Conservation (phyloP, 2,329 filamentous ascomycete genomes). For the Torrubiella hemipterigena region DNA sequence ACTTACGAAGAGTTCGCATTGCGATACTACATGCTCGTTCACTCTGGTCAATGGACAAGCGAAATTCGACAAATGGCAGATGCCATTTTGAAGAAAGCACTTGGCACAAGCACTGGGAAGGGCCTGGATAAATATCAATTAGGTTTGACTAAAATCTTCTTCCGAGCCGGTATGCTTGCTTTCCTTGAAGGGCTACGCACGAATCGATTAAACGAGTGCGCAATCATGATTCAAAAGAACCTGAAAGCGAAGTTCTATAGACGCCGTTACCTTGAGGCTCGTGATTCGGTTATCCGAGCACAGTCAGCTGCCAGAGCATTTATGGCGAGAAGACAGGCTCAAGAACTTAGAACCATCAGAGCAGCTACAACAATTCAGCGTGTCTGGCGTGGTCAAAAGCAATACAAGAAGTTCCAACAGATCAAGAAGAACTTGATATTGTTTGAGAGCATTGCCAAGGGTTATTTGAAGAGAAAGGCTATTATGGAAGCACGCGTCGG, state of each 20-base stretch:
- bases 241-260: constrained; percentile 91
- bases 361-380: constrained; percentile 91
- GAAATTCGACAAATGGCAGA: constrained; percentile 93
- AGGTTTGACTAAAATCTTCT: constrained; percentile 97
- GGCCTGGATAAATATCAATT: constrained; percentile 92
- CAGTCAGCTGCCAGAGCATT: constrained; percentile 71
- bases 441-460: constrained; percentile 84
- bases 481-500: constrained; percentile 90
- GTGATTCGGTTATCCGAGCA: constrained; percentile 66
- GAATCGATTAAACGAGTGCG: constrained; percentile 79
- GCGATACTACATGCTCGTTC: constrained; percentile 96
- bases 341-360: constrained; percentile 71
- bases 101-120: constrained; percentile 64
- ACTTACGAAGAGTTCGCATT: constrained; percentile 97
- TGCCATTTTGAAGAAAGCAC: constrained; percentile 76
- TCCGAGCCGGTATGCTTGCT: constrained; percentile 96
- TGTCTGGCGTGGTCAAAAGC: constrained; percentile 86
- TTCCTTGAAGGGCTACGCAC: constrained; percentile 93
- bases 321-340: constrained; percentile 63
- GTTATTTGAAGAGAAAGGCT: constrained; percentile 78
- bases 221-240: constrained; percentile 98
- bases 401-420: constrained; percentile 65
- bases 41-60: constrained; percentile 78
- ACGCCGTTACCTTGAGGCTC: constrained; percentile 76
- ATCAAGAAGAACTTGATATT: constrained; percentile 77